Evolutionary conservation across 306 rosid species (phyloP), one percentile per base, ranked within the genome.

Genomic region (Rosa rugosa): DNA sequence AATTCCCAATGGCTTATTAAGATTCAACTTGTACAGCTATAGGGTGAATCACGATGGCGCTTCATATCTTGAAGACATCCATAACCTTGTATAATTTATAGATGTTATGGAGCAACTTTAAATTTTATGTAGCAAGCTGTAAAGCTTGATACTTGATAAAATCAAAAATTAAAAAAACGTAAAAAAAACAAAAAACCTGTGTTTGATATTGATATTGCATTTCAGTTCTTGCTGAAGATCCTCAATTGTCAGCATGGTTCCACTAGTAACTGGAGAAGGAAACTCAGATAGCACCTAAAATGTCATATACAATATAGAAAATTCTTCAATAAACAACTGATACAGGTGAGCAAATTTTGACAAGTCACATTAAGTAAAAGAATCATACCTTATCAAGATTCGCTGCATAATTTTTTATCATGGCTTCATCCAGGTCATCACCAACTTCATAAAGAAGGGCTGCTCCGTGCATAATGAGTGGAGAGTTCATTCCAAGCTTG

Each of bases 401-500:
- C 49, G 98, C 92, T 46, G 86, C 84, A 80, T 93, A 96, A 73
- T 88, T 91, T 75, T 91, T 85, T 10, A 81, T 86, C 98, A 93
- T 89, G 82, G 75, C 88, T 1, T 86, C 88, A 75, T 96, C 99
- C 82, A 93, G 90, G 85, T 91, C 98, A 73, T 96, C 99, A 60
- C 99, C 99, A 68, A 89, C 90, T 87, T 96, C 99, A 78, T 93
- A 96, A 71, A 96, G 96, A 77, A 96, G 87, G 72, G 87, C 81
- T 25, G 96, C 20, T 44, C 93, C 89, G 50, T 88, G 89, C 98
- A 96, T 92, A 78, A 96, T 85, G 78, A 89, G 85, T 12, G 99
- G 99, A 70, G 86, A 83, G 86, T 75, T 89, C 97, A 96, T 96
- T 79, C 98, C 99, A 64, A 96, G 98, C 89, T 82, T 90, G 81